Percentiles rank a stretch among this genome's conserved stretches.
These are phyloP conservation scores for Pezicula carpinea DNA, from an alignment of 2,329 filamentous ascomycete genomes.

Conservation along the genomic window DNA sequence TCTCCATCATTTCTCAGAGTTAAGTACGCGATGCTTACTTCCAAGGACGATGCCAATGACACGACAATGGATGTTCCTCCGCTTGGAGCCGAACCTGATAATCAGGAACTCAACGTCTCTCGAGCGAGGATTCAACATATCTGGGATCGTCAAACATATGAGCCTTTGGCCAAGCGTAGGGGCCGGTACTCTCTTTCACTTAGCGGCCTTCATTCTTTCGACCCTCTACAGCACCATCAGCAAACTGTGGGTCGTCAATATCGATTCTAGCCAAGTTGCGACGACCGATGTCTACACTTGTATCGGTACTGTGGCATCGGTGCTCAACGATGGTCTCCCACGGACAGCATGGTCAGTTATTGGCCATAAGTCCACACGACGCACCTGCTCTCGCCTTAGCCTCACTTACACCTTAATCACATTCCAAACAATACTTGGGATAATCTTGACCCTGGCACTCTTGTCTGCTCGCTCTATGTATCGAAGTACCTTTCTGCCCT, in stretches of 20 bases:
- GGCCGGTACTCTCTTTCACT: too few relatives aligned
- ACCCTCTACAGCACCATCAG: slow-evolving; percentile 63
- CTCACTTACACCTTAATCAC: slow-evolving; percentile 60
- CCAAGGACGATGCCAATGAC: slow-evolving; percentile 4
- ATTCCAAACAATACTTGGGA: slow-evolving; percentile 52
- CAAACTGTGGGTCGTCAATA: slow-evolving; percentile 67
- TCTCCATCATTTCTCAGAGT: background rate
- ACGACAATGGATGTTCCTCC: background rate
- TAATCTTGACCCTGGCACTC: slow-evolving; percentile 56
- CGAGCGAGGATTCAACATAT: too few relatives aligned
- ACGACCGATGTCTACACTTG: slow-evolving; percentile 67
- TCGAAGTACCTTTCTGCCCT: slow-evolving; percentile 60
- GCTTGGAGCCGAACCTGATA: background rate
- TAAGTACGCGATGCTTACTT: slow-evolving; percentile 7
- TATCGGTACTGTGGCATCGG: slow-evolving; percentile 61
- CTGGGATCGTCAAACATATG: too few relatives aligned
- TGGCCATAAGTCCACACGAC: slow-evolving; percentile 55
- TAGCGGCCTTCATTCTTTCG: slow-evolving; percentile 61
- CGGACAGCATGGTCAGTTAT: slow-evolving; percentile 65
- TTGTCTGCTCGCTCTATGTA: slow-evolving; percentile 43
- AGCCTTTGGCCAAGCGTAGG: too few relatives aligned
- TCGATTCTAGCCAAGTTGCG: slow-evolving; percentile 57
- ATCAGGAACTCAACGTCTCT: too few relatives aligned
- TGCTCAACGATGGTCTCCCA: slow-evolving; percentile 69
- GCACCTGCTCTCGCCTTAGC: slow-evolving; percentile 44